Evolutionary conservation across 805 yeast genomes (phyloP).

Genomic region (Candida railenensis): DNA sequence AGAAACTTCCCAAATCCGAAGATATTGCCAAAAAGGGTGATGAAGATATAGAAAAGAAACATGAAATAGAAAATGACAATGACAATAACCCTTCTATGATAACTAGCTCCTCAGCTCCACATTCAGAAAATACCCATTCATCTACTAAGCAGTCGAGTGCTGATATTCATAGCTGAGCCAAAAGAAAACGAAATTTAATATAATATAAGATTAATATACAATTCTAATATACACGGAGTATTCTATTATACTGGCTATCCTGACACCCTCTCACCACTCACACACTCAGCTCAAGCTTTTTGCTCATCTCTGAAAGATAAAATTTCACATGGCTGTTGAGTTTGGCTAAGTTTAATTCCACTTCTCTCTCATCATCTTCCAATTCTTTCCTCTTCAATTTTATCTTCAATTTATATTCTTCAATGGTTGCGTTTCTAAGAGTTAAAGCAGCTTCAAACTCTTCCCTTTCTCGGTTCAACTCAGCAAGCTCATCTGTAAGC

Average conservation of each 20-base stretch:
- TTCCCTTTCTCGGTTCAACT: constrained; percentile 48
- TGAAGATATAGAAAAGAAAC: background rate
- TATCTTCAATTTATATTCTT: constrained; percentile 41
- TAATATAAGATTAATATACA: constrained; percentile 1
- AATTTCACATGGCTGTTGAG: constrained; percentile 54
- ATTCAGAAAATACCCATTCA: too few relatives aligned
- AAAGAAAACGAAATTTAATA: too few relatives aligned
- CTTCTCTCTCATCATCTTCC: constrained; percentile 51
- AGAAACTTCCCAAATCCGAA: constrained; percentile 37
- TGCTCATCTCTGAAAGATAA: constrained; percentile 53
- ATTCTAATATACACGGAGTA: background rate
- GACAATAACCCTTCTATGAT: background rate
- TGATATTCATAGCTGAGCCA: too few relatives aligned
- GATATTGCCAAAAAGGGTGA: constrained; percentile 15
- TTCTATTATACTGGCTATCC: background rate
- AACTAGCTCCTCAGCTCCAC: too few relatives aligned
- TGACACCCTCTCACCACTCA: too few relatives aligned
- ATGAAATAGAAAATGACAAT: too few relatives aligned
- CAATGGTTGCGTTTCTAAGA: constrained; percentile 47
- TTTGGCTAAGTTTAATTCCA: constrained; percentile 53
- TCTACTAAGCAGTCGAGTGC: too few relatives aligned
- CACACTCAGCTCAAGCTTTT: constrained; percentile 19
- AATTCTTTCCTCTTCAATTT: constrained; percentile 39
- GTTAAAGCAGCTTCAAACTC: constrained; percentile 48
- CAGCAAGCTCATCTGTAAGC: constrained; percentile 46